Percentiles rank a stretch among this genome's conserved stretches.
These are phyloP conservation scores for Eucalyptus shirleyi DNA, from an alignment of 345 rosid species.

Conservation along the genomic window DNA sequence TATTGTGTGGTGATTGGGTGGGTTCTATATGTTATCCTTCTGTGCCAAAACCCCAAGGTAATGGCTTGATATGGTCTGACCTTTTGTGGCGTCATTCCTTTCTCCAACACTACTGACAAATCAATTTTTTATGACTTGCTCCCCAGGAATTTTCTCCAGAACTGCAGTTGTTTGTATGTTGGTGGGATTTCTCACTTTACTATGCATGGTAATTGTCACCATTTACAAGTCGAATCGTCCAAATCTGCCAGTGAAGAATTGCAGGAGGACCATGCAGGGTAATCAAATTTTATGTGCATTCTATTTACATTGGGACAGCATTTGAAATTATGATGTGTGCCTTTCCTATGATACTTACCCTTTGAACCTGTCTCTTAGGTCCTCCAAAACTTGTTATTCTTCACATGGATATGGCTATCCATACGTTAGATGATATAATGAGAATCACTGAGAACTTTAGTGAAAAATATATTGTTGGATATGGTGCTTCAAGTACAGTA, in stretches of 20 bases:
- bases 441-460: slow-evolving; percentile 70
- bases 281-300: not conserved
- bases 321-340: not conserved
- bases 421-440: slow-evolving; percentile 82
- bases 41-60: slow-evolving; percentile 46
- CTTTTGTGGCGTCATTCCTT: not conserved
- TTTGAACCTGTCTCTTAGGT: slow-evolving; percentile 13
- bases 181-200: slow-evolving; percentile 39
- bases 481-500: slow-evolving; percentile 89
- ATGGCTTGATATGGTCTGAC: not conserved
- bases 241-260: slow-evolving; percentile 5
- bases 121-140: not conserved
- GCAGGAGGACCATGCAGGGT: slow-evolving; percentile 30
- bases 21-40: slow-evolving; percentile 66
- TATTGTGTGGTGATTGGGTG: slow-evolving; percentile 74
- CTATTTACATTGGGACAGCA: not conserved
- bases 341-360: not conserved
- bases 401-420: slow-evolving; percentile 93
- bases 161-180: slow-evolving; percentile 51
- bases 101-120: not conserved
- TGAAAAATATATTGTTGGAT: slow-evolving; percentile 67
- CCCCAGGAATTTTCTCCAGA: slow-evolving; percentile 36
- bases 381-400: slow-evolving; percentile 85
- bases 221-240: slow-evolving; percentile 54
- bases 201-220: slow-evolving; percentile 32